Percentiles rank a stretch among this genome's conserved stretches.
Evolutionary conservation across 2,329 filamentous ascomycete genomes (phyloP).

Genomic region (Colletotrichum orchidophilum): DNA sequence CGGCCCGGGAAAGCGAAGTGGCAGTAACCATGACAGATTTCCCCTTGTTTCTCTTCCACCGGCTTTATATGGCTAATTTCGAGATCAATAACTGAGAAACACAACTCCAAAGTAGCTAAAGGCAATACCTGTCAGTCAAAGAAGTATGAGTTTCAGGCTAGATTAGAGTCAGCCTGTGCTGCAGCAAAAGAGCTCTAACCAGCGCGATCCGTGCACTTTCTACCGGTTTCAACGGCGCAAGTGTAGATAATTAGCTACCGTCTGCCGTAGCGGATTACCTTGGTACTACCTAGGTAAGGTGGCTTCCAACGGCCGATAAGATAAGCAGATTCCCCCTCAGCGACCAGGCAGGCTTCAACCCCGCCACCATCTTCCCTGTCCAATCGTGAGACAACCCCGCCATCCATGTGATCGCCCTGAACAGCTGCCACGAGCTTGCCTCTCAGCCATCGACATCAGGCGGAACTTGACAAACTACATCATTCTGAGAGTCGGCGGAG

Average conservation of each 20-base stretch:
- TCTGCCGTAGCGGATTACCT: neutral
- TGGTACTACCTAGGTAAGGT: neutral
- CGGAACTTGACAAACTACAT: conserved; percentile 29
- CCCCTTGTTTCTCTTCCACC: neutral
- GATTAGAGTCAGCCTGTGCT: neutral
- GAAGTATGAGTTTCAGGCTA: conserved; percentile 3
- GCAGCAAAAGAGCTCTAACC: neutral
- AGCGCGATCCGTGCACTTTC: conserved; percentile 8
- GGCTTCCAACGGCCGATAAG: conserved; percentile 27
- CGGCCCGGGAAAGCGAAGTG: neutral
- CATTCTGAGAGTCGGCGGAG: conserved; percentile 11
- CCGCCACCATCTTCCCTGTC: conserved; percentile 30
- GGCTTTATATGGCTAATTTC: neutral
- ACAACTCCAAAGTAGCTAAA: neutral
- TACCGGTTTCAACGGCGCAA: neutral
- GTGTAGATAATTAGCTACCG: neutral
- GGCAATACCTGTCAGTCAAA: neutral
- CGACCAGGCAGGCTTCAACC: conserved; percentile 11
- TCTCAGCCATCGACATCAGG: conserved; percentile 31
- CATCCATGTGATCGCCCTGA: conserved; percentile 36
- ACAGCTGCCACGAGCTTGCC: conserved; percentile 32
- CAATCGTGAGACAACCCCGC: conserved; percentile 37
- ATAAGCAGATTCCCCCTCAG: conserved; percentile 21
- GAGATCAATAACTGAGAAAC: neutral
- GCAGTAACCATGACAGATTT: neutral